phyloP scores from a whole-genome alignment of 768 basidiomycete species.

The Bullera alba region DNA sequence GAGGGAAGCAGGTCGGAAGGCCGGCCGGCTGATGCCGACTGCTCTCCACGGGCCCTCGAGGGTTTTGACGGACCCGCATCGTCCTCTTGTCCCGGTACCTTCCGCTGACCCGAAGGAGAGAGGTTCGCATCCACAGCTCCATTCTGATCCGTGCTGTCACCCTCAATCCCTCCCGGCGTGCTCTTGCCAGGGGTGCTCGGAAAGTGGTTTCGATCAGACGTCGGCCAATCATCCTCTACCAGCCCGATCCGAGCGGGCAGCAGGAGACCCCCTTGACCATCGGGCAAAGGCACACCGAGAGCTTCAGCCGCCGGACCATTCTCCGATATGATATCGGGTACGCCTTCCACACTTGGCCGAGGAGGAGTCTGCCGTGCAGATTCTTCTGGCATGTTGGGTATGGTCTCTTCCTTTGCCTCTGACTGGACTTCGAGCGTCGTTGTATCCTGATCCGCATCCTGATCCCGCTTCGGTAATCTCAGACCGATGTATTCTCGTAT shows the following conservation, averaged over 20 bases:
- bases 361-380: not conserved
- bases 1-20: constrained; percentile 25
- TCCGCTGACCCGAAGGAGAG: not conserved
- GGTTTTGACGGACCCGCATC: not conserved
- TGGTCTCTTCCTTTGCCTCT: not conserved
- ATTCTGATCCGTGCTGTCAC: too few species aligned
- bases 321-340: too few species aligned
- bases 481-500: constrained; percentile 27
- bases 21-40: not conserved
- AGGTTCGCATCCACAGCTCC: not conserved
- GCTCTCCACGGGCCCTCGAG: too few species aligned
- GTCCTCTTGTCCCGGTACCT: not conserved
- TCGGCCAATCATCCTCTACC: not conserved
- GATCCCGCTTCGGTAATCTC: constrained; percentile 1
- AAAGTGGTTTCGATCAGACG: not conserved
- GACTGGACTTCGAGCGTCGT: not conserved
- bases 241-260: not conserved
- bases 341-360: not conserved
- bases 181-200: not conserved
- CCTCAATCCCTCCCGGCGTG: not conserved
- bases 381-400: not conserved
- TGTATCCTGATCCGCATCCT: not conserved
- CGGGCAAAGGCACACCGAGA: constrained; percentile 12
- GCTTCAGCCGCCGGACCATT: not conserved
- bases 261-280: constrained; percentile 20